Percentiles rank a stretch among this genome's conserved stretches.
Evolutionary conservation across 148 eudicot genomes (phyloP).

Genomic region (Amaranthus hypochondriacus): DNA sequence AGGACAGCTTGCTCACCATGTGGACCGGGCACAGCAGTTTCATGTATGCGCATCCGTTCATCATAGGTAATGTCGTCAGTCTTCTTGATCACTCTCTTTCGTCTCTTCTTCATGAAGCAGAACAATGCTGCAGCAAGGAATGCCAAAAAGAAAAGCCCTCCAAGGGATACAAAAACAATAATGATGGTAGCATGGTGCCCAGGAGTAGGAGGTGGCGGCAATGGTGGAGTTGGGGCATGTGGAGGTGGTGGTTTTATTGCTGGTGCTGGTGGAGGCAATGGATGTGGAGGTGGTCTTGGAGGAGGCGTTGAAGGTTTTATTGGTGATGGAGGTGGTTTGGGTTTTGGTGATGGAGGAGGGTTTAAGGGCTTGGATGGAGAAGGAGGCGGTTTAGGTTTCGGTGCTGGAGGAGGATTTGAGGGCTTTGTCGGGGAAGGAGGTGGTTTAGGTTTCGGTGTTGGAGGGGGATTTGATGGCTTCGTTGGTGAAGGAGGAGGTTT

Average conservation of each 20-base stretch:
- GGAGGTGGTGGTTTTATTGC: slow-evolving; percentile 30
- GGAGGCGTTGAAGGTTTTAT: slow-evolving; percentile 29
- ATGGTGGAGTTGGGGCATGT: slow-evolving; percentile 35
- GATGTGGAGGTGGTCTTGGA: slow-evolving; percentile 35
- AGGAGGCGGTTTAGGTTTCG: slow-evolving; percentile 23
- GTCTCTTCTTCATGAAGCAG: slow-evolving; percentile 61
- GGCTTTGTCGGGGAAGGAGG: slow-evolving; percentile 8
- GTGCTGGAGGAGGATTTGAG: slow-evolving; percentile 22
- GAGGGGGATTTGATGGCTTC: slow-evolving; percentile 21
- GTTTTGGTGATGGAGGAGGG: slow-evolving; percentile 29
- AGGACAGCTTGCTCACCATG: slow-evolving; percentile 53
- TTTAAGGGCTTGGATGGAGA: slow-evolving; percentile 19
- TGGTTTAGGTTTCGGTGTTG: slow-evolving; percentile 18
- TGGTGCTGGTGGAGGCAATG: slow-evolving; percentile 30
- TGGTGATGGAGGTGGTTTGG: slow-evolving; percentile 34
- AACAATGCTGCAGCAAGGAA: slow-evolving; percentile 55
- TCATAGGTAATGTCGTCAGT: slow-evolving; percentile 49
- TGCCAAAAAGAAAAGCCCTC: slow-evolving; percentile 77
- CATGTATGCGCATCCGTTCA: slow-evolving; percentile 50
- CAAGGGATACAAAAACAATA: slow-evolving; percentile 57
- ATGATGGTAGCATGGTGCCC: slow-evolving; percentile 57
- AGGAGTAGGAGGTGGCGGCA: slow-evolving; percentile 46
- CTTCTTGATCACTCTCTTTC: slow-evolving; percentile 43
- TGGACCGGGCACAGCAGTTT: slow-evolving; percentile 61
- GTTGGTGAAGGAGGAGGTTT: not conserved